Conservation (phyloP, 129 eudicot genomes). For the Calendula officinalis region DNA sequence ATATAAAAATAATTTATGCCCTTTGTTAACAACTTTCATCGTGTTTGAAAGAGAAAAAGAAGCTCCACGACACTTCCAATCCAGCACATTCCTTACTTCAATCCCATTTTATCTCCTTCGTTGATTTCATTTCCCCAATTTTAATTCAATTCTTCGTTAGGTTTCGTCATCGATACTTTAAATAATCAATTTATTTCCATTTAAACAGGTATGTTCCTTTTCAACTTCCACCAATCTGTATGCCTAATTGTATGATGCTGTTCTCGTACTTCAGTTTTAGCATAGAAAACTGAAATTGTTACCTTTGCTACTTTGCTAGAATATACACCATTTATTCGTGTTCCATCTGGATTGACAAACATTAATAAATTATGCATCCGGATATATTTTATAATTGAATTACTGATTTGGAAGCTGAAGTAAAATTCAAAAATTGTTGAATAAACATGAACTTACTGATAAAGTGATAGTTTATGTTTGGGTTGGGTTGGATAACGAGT, state of each 20-base stretch:
- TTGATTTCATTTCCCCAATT: conserved; percentile 15
- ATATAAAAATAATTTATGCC: no score
- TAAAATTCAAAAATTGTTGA: neutral
- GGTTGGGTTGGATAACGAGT: no score
- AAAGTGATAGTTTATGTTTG: neutral
- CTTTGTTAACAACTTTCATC: no score
- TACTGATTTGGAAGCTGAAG: neutral
- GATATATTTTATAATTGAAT: neutral
- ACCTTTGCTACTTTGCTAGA: neutral
- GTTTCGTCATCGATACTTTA: conserved; percentile 3
- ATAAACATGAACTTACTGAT: neutral
- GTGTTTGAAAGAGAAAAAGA: no score
- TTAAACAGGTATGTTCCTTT: conserved; percentile 30
- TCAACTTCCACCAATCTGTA: conserved; percentile 1
- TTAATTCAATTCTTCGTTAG: conserved; percentile 16
- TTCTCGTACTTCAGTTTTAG: neutral
- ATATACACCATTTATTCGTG: conserved; percentile 12
- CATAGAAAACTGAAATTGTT: neutral
- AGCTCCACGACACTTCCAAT: neutral
- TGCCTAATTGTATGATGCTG: conserved; percentile 5
- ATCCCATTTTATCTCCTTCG: conserved; percentile 1
- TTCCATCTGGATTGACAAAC: conserved; percentile 7
- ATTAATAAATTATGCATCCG: conserved; percentile 11
- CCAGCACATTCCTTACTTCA: conserved; percentile 25
- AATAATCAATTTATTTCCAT: conserved; percentile 5